Conservation (phyloP, 768 basidiomycete genomes). For the Lactifluus rugatus region DNA sequence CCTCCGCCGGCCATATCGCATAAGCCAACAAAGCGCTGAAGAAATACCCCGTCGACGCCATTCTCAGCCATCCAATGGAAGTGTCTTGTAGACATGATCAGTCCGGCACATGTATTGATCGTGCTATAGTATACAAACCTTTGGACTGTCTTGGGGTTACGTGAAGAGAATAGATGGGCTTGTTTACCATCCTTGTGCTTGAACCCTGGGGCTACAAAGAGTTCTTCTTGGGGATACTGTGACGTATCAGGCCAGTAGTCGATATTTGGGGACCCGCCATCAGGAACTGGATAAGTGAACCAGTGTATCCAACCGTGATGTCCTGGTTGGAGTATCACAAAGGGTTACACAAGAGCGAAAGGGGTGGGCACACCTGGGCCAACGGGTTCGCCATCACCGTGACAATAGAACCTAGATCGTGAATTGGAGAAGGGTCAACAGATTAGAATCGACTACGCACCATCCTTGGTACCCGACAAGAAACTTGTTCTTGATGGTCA, state of each 20-base stretch:
- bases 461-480: slow-evolving; percentile 85
- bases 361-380: slow-evolving; percentile 38
- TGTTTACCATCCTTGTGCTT: slow-evolving; percentile 46
- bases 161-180: slow-evolving; percentile 67
- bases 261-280: slow-evolving; percentile 60
- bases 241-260: slow-evolving; percentile 79
- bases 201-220: slow-evolving; percentile 61
- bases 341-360: background rate
- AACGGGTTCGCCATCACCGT: slow-evolving; percentile 58
- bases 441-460: slow-evolving; percentile 28
- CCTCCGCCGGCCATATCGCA: slow-evolving; percentile 43
- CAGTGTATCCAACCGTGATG: slow-evolving; percentile 88
- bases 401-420: slow-evolving; percentile 55
- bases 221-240: slow-evolving; percentile 57
- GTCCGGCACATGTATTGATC: slow-evolving; percentile 14
- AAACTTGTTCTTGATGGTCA: slow-evolving; percentile 76
- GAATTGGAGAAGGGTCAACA: background rate
- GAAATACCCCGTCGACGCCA: slow-evolving; percentile 70
- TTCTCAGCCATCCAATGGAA: slow-evolving; percentile 81
- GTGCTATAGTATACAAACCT: slow-evolving; percentile 26
- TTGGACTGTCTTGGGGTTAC: slow-evolving; percentile 64
- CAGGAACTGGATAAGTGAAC: slow-evolving; percentile 58
- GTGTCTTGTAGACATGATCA: slow-evolving; percentile 31
- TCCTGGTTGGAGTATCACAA: slow-evolving; percentile 26
- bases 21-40: slow-evolving; percentile 68